These are phyloP conservation scores for Clavaria fumosa DNA, from an alignment of 768 basidiomycete species.

Conservation along the genomic window DNA sequence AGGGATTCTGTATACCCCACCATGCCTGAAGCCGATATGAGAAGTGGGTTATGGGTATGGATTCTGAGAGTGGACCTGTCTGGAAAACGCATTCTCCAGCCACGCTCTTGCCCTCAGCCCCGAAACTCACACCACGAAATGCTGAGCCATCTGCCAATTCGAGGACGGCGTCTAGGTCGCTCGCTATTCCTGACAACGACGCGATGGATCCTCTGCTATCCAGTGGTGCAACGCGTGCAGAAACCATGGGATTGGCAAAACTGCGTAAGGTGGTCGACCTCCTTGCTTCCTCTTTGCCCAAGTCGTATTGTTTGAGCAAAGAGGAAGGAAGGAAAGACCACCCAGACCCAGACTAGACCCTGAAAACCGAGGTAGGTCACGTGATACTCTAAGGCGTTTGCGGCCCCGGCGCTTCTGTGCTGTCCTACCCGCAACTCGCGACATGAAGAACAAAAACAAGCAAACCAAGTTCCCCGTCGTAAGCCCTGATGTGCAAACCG, in stretches of 20 bases:
- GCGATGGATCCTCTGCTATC: too few species aligned
- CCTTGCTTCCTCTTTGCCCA: too few species aligned
- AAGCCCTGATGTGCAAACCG: slow-evolving; percentile 17
- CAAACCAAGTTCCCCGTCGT: slow-evolving; percentile 87
- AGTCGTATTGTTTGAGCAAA: too few species aligned
- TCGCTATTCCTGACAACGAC: not conserved
- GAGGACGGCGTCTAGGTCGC: slow-evolving; percentile 47
- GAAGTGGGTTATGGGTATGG: not conserved
- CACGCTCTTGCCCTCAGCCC: slow-evolving; percentile 79
- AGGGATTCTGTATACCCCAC: slow-evolving; percentile 97
- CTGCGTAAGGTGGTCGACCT: too few species aligned
- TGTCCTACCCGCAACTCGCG: too few species aligned
- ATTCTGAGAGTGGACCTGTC: slow-evolving; percentile 53
- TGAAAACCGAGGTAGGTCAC: too few species aligned
- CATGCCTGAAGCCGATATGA: slow-evolving; percentile 55
- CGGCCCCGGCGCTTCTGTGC: too few species aligned
- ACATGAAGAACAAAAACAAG: slow-evolving; percentile 85
- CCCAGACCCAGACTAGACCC: too few species aligned
- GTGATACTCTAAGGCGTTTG: too few species aligned
- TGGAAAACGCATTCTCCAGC: slow-evolving; percentile 99
- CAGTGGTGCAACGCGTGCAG: too few species aligned
- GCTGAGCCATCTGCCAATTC: slow-evolving; percentile 85
- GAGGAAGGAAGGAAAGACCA: too few species aligned
- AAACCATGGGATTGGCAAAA: too few species aligned
- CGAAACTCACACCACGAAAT: slow-evolving; percentile 83